These are phyloP conservation scores for Penicillium digitatum DNA, from an alignment of 2,329 filamentous ascomycete species.

Conservation along the genomic window DNA sequence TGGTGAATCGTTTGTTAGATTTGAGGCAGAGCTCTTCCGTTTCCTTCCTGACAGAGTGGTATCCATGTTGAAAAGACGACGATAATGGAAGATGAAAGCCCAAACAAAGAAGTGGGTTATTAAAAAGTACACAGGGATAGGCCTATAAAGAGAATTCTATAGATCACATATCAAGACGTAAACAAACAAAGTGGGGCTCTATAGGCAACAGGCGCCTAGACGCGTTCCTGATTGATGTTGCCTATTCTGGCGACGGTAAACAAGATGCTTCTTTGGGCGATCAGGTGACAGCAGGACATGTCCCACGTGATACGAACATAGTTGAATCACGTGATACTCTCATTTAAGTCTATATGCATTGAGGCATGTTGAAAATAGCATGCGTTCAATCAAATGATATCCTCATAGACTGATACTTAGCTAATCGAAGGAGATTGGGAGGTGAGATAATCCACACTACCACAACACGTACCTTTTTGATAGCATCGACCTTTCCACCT, in stretches of 20 bases:
- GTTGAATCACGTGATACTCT: neutral
- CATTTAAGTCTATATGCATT: neutral
- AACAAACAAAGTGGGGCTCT: conserved; percentile 25
- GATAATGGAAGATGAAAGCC: neutral
- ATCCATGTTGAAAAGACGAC: conserved; percentile 18
- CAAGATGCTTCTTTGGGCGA: conserved; percentile 18
- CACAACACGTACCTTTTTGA: neutral
- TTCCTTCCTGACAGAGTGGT: conserved; percentile 27
- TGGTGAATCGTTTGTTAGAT: conserved; percentile 13
- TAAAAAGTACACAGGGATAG: neutral
- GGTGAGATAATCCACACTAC: neutral
- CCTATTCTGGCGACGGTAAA: conserved; percentile 22
- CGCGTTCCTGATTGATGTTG: conserved; percentile 14
- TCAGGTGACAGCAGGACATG: conserved; percentile 12
- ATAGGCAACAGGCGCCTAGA: conserved; percentile 18
- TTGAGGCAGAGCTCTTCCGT: conserved; percentile 22
- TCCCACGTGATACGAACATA: neutral
- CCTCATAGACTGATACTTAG: neutral
- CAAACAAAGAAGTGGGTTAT: neutral
- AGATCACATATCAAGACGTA: conserved; percentile 21
- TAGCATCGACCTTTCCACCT: neutral
- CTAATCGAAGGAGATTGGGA: neutral
- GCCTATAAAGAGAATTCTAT: conserved; percentile 16
- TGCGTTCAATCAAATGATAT: neutral
- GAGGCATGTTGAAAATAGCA: neutral